Conservation (phyloP, 2,329 filamentous ascomycete species). For the Chrysoporthe puriensis region DNA sequence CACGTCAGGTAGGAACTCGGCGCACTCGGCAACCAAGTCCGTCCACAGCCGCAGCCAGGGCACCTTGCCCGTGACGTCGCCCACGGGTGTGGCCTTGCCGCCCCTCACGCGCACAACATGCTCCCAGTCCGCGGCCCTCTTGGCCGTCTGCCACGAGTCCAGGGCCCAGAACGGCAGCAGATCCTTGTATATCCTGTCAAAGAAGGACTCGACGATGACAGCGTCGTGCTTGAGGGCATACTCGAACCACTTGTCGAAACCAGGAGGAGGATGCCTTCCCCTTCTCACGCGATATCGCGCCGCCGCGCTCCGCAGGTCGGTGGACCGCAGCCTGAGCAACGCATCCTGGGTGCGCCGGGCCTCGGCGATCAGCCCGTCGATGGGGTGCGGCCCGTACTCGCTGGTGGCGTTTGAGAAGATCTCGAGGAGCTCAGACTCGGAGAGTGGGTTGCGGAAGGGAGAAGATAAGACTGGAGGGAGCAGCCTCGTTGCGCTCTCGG, state of each 20-base stretch:
- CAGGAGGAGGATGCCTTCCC: slow-evolving; percentile 54
- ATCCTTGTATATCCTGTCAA: slow-evolving; percentile 59
- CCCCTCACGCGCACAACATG: slow-evolving; percentile 53
- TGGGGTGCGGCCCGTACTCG: slow-evolving; percentile 41
- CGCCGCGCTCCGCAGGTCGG: slow-evolving; percentile 49
- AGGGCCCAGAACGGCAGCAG: slow-evolving; percentile 59
- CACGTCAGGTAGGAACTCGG: slow-evolving; percentile 61
- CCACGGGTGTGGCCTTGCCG: slow-evolving; percentile 45
- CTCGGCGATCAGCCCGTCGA: slow-evolving; percentile 48
- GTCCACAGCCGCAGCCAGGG: slow-evolving; percentile 54
- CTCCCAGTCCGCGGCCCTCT: slow-evolving; percentile 47
- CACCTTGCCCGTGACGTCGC: slow-evolving; percentile 46
- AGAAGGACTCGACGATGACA: slow-evolving; percentile 52
- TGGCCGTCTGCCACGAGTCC: slow-evolving; percentile 40
- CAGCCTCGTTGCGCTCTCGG: slow-evolving; percentile 13
- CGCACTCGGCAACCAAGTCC: slow-evolving; percentile 54
- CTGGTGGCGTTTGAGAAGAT: slow-evolving; percentile 20
- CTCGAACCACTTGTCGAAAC: slow-evolving; percentile 52
- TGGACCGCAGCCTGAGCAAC: slow-evolving; percentile 45
- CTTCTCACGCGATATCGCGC: slow-evolving; percentile 49
- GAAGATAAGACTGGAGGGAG: slow-evolving; percentile 22
- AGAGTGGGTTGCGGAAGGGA: slow-evolving; percentile 26
- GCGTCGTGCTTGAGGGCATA: slow-evolving; percentile 48
- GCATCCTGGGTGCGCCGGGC: slow-evolving; percentile 45
- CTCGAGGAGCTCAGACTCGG: slow-evolving; percentile 30